A percentile compares a stretch with the other conserved stretches of the same genome.
These are phyloP conservation scores for Termitomyces sp. DNA, from an alignment of 768 basidiomycete species.

Conservation along the genomic window DNA sequence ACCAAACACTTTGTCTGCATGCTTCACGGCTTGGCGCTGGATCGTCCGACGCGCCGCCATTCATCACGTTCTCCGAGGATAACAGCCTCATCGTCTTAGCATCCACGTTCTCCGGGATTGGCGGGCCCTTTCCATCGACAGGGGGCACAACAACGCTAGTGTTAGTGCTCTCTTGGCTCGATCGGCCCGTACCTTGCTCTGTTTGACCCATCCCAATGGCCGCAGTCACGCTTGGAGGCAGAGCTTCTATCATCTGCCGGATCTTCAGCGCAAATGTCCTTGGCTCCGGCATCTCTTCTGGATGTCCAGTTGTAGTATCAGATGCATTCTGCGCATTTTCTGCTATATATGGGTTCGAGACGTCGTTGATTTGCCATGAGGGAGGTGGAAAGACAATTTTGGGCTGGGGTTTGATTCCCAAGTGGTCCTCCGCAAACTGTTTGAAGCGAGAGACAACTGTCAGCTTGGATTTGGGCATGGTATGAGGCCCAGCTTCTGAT, in stretches of 20 bases:
- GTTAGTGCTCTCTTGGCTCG: not conserved
- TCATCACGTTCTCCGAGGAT: constrained; percentile 61
- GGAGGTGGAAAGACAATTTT: constrained; percentile 37
- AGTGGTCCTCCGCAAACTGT: constrained; percentile 22
- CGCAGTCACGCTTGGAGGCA: constrained; percentile 22
- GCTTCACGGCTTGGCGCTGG: constrained; percentile 16
- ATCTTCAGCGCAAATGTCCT: constrained; percentile 31
- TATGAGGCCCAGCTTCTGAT: not conserved
- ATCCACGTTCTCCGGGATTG: constrained; percentile 39
- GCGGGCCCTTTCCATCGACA: constrained; percentile 26
- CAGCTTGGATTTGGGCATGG: constrained; percentile 27
- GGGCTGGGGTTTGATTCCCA: constrained; percentile 15
- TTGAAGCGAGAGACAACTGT: constrained; percentile 30
- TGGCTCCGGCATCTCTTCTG: constrained; percentile 23
- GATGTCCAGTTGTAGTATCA: constrained; percentile 2
- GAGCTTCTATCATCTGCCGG: constrained; percentile 28
- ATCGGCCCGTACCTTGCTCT: not conserved
- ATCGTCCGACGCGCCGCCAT: constrained; percentile 29
- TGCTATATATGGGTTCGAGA: constrained; percentile 5
- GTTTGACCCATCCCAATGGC: constrained; percentile 9
- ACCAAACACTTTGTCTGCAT: constrained; percentile 48
- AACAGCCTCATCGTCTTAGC: constrained; percentile 43
- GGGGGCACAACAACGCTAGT: not conserved
- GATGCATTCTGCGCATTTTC: constrained; percentile 1
- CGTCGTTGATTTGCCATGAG: constrained; percentile 39